Evolutionary conservation across 2,329 filamentous ascomycete genomes (phyloP), one percentile per base, ranked within the genome.

Genomic region (Zymoseptoria ardabiliae): DNA sequence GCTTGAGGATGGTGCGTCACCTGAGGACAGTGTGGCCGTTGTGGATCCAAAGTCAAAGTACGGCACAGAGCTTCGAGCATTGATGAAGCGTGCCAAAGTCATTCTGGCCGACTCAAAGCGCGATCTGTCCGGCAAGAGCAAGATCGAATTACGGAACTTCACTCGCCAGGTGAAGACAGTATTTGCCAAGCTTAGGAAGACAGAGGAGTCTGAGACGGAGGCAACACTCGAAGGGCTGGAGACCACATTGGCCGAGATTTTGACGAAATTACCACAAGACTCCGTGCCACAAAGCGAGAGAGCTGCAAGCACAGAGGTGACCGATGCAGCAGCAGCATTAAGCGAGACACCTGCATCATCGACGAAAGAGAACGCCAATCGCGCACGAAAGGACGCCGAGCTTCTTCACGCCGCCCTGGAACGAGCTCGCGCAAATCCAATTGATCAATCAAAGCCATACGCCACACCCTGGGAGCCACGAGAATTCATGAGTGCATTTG

Each of bases 391-490:
- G 56, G 86, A 89, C 70, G 78, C 82, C 63, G 70, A 75, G 58
- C 75, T 80, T 56, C 79, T 89, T 21, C 76, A 78, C 57, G 62
- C 73, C 50, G 78, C 90, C 21, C 81, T 94, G 23, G 76, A 79
- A 57, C 78, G 83, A 66, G 82, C 89, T 70, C 78, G 81, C 58
- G 84, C 91, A 72, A 96, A 97, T 76, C 88, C 90, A 0, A 76
- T 87, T 61, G 90, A 97, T 74, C 74, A 77, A 23, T 77, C 75
- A 59, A 96, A 96, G 76, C 90, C 94, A 3, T 99, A 99, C 73
- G 83, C 83, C 4, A 97, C 92, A 1, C 94, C 94, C 11, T 99
- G 94, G 94, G 78, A 82, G 65, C 94, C 94, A 11, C 83, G 91
- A 58, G 82, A 88, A 56, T 97, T 84, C 76, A 95, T 99, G 89